phyloP scores from a whole-genome alignment of 1,284 basidiomycete species.

The Psilocybe mexicana region DNA sequence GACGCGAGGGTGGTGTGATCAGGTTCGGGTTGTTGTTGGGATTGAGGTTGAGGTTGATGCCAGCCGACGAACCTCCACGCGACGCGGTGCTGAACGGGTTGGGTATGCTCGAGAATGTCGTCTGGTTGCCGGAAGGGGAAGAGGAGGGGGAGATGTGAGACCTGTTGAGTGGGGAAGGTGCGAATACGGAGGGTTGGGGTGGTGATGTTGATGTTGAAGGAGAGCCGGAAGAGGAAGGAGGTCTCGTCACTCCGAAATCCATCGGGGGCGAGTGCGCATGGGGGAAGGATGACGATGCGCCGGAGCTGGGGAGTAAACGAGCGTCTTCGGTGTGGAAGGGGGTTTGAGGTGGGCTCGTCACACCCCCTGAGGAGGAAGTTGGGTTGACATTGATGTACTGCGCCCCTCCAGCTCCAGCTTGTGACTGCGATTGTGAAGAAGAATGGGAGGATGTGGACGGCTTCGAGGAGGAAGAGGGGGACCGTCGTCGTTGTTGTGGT shows the following conservation, averaged over 20 bases:
- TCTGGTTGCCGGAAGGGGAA: background rate
- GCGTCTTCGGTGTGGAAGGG: slow-evolving; percentile 17
- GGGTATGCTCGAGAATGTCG: background rate
- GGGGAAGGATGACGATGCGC: too few relatives aligned
- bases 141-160: background rate
- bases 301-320: slow-evolving; percentile 15
- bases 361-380: background rate
- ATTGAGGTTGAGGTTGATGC: background rate
- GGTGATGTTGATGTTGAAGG: background rate
- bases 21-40: background rate
- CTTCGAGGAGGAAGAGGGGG: too few relatives aligned
- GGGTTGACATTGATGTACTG: background rate
- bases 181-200: background rate
- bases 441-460: too few relatives aligned
- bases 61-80: background rate
- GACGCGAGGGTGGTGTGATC: background rate
- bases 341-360: background rate
- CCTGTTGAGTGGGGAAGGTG: background rate
- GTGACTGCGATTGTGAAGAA: too few relatives aligned
- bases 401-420: background rate
- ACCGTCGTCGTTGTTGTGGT: too few relatives aligned
- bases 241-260: background rate
- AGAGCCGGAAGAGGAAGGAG: background rate
- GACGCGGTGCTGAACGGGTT: background rate
- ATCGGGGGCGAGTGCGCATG: background rate